These are phyloP conservation scores for maize (Zea mays) DNA, from an alignment of 176 grass and related monocot genomes.

Conservation along the genomic window DNA sequence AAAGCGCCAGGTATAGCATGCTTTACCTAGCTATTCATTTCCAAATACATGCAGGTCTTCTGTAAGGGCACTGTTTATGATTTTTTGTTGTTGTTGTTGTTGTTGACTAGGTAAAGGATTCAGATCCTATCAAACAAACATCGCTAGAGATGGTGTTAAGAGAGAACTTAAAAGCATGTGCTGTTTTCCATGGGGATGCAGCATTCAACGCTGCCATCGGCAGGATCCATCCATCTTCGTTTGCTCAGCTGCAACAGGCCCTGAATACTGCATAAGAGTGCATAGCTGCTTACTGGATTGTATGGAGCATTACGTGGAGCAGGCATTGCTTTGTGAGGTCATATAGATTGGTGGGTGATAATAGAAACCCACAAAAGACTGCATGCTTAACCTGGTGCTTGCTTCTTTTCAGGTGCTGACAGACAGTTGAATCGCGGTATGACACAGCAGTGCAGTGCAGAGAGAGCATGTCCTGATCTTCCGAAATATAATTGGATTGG, in stretches of 20 bases:
- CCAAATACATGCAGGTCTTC: conserved; percentile 10
- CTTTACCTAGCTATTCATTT: not conserved
- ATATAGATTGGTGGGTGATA: conserved; percentile 29
- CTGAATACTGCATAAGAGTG: conserved; percentile 73
- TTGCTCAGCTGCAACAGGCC: conserved; percentile 89
- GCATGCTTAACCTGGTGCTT: not conserved
- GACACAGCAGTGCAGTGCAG: conserved; percentile 7
- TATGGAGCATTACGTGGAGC: conserved; percentile 8
- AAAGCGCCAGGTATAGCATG: conserved; percentile 69
- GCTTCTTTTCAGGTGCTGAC: conserved; percentile 45
- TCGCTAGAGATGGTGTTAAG: conserved; percentile 76
- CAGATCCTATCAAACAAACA: conserved; percentile 83
- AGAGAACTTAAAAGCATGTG: conserved; percentile 92
- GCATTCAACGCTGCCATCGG: conserved; percentile 87
- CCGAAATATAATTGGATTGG: not conserved
- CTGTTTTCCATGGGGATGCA: conserved; percentile 76
- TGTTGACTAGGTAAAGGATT: conserved; percentile 52
- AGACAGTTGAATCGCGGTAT: not conserved
- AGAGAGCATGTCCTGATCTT: too few relatives aligned
- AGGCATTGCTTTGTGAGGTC: conserved; percentile 2
- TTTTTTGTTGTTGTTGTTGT: conserved; percentile 59
- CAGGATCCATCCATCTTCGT: conserved; percentile 87
- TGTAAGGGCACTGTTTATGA: conserved; percentile 19
- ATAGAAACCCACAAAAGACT: not conserved
- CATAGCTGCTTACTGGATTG: conserved; percentile 46